These are phyloP conservation scores for Phytophthora ohioensis DNA, from an alignment of 352 stramenopile genomes.

Conservation along the genomic window DNA sequence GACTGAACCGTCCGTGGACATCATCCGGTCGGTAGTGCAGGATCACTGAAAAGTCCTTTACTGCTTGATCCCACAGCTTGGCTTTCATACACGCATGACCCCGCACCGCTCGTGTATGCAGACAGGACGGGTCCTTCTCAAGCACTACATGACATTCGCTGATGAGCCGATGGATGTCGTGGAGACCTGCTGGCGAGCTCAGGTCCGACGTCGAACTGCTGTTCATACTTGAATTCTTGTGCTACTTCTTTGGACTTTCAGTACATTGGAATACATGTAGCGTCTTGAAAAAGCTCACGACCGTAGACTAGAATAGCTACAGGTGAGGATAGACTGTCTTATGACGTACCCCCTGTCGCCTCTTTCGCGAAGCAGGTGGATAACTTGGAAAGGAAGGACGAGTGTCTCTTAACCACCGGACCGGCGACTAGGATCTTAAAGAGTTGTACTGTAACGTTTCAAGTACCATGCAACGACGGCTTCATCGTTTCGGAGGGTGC, in stretches of 20 bases:
- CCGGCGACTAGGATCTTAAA: slow-evolving; percentile 8
- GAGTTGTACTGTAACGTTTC: slow-evolving; percentile 14
- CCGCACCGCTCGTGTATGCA: slow-evolving; percentile 68
- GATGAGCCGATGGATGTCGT: slow-evolving; percentile 68
- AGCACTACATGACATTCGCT: slow-evolving; percentile 61
- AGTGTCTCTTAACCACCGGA: slow-evolving; percentile 19
- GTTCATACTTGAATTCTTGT: slow-evolving; percentile 1
- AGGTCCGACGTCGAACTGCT: slow-evolving; percentile 11
- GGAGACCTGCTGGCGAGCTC: slow-evolving; percentile 24
- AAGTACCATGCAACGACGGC: slow-evolving; percentile 22
- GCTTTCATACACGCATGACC: slow-evolving; percentile 79
- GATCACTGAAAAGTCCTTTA: slow-evolving; percentile 67
- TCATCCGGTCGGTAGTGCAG: slow-evolving; percentile 59
- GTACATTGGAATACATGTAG: slow-evolving; percentile 16
- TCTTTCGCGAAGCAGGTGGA: slow-evolving; percentile 13
- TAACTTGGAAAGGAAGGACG: slow-evolving; percentile 17
- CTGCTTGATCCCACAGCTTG: slow-evolving; percentile 65
- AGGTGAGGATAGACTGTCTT: slow-evolving; percentile 25
- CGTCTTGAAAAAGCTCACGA: no score
- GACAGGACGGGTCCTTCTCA: slow-evolving; percentile 50
- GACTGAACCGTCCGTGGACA: slow-evolving; percentile 72
- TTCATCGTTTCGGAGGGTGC: slow-evolving; percentile 4
- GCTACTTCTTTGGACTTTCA: background rate
- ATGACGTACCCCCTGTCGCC: slow-evolving; percentile 20
- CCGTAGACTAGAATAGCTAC: slow-evolving; percentile 22